Evolutionary conservation across 2,329 filamentous ascomycete species (phyloP), one percentile per base, ranked within the genome.

Genomic region (Rhynchosporium secalis): DNA sequence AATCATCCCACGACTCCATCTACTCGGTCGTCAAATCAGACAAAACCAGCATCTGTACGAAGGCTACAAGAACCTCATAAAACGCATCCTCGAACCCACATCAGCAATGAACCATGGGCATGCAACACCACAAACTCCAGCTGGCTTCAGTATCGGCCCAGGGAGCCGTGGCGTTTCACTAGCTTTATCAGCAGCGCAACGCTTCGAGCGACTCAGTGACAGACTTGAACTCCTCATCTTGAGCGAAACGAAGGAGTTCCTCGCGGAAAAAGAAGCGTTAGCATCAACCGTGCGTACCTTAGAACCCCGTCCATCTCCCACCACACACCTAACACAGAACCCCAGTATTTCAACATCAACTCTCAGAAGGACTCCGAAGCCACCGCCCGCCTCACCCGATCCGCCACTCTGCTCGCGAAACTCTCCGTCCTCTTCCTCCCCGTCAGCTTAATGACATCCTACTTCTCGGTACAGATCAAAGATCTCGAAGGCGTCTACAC

Each of bases 361-460:
- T 85, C 88, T 20, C 85, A 91, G 70, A 91, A 89, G 72, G 88
- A 92, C 73, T 90, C 88, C 0, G 83, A 86, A 66, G 84, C 86
- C 3, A 89, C 91, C 10, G 88, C 90, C 63, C 82, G 86, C 26
- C 80, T 92, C 26, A 91, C 88, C 0, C 80, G 88, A 62, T 86
- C 88, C 66, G 90, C 89, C 3, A 85, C 91, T 4, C 77, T 92
- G 4, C 79, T 92, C 10, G 88, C 88, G 52, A 92, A 92, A 72
- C 84, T 89, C 5, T 90, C 86, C 12, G 89, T 92, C 46, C 78
- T 92, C 57, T 92, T 92, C 76, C 79, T 92, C 60, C 89, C 89
- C 0, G 87, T 92, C 64, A 88, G 83, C 67, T 81, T 92, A 55
- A 86, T 92, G 84, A 91, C 88, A 3, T 85, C 80, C 38, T 92